Evolutionary conservation across 2,329 filamentous ascomycete species (phyloP).

Genomic region (Pseudocercospora eumusae): DNA sequence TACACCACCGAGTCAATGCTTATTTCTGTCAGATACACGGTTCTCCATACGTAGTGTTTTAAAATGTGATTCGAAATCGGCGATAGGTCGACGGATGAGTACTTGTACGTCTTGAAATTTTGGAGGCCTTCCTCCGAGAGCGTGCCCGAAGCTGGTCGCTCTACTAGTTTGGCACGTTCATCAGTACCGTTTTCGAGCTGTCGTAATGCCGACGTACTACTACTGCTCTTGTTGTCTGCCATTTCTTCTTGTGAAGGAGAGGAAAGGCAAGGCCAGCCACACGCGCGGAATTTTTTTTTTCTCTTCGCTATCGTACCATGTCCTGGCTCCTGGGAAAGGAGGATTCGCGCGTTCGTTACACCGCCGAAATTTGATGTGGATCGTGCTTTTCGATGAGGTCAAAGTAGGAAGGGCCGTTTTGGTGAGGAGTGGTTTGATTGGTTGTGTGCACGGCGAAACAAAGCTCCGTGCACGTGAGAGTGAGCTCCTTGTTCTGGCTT

Average conservation of each 20-base stretch:
- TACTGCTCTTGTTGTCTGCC: too few relatives aligned
- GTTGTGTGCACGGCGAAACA: neutral
- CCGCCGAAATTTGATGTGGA: slow-evolving; percentile 9
- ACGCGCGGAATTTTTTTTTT: neutral
- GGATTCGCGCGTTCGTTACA: slow-evolving; percentile 1
- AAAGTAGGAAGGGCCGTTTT: neutral
- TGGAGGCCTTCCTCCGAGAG: slow-evolving; percentile 86
- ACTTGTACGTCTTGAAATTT: slow-evolving; percentile 94
- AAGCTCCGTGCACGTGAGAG: neutral
- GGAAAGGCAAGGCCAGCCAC: neutral
- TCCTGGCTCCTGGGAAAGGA: too few relatives aligned
- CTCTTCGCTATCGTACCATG: slow-evolving; percentile 7
- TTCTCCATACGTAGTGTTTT: slow-evolving; percentile 83
- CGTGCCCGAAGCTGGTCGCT: slow-evolving; percentile 22
- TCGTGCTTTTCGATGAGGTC: slow-evolving; percentile 4
- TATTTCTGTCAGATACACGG: neutral
- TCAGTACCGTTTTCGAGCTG: slow-evolving; percentile 4
- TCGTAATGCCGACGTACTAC: slow-evolving; percentile 5
- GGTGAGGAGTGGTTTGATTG: neutral
- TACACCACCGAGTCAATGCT: slow-evolving; percentile 45
- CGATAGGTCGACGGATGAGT: slow-evolving; percentile 95
- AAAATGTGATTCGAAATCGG: slow-evolving; percentile 91
- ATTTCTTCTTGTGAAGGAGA: neutral
- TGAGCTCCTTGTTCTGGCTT: neutral
- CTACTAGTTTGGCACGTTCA: slow-evolving; percentile 10